Conservation (phyloP, 768 basidiomycete species). For the Leccinum subtestaceum region DNA sequence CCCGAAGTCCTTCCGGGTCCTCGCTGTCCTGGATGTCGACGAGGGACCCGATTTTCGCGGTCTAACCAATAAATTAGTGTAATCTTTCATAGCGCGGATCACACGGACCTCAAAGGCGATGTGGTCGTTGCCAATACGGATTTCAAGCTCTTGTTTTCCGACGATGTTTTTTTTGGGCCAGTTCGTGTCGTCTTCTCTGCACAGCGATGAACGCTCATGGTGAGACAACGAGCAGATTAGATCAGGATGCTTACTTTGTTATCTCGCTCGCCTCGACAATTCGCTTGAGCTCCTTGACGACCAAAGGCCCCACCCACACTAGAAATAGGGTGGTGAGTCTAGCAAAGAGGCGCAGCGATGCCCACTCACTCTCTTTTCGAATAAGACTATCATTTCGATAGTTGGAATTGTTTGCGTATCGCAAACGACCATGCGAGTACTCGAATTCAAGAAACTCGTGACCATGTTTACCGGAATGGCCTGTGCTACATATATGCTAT, state of each 20-base stretch:
- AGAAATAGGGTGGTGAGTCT: constrained; percentile 3
- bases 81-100: background rate
- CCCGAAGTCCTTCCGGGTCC: constrained; percentile 94
- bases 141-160: constrained; percentile 97
- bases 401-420: constrained; percentile 99
- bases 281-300: constrained; percentile 91
- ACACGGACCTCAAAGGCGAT: constrained; percentile 88
- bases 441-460: constrained; percentile 99
- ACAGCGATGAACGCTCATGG: background rate
- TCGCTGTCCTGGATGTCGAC: constrained; percentile 97
- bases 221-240: background rate
- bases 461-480: constrained; percentile 97
- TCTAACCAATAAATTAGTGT: constrained; percentile 46
- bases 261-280: constrained; percentile 94
- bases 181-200: constrained; percentile 94
- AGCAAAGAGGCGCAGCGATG: background rate
- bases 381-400: constrained; percentile 97
- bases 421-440: constrained; percentile 92
- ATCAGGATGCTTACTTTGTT: constrained; percentile 59
- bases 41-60: constrained; percentile 95
- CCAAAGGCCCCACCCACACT: constrained; percentile 95
- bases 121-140: constrained; percentile 90
- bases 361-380: constrained; percentile 90
- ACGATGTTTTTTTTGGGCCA: constrained; percentile 99
- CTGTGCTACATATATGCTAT: constrained; percentile 44